Evolutionary conservation across 1,139 yeast species (phyloP).

Genomic region (Nadsonia commutata): DNA sequence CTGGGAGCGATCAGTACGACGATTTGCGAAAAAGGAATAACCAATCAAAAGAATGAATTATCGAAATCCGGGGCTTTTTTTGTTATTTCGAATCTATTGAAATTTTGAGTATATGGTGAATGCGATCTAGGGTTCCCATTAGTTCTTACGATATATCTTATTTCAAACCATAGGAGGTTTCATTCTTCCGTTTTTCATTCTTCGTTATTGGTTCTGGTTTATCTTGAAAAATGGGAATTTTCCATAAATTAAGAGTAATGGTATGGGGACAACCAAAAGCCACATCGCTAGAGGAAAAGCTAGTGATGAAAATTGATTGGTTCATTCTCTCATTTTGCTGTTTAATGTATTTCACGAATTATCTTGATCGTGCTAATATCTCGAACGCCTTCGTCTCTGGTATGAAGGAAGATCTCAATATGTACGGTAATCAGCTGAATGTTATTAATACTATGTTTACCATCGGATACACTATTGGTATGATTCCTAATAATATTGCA

Average conservation of each 20-base stretch:
- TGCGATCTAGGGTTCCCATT: not conserved
- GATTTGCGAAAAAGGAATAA: too few species aligned
- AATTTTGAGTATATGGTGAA: not conserved
- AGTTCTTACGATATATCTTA: not conserved
- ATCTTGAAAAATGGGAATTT: not conserved
- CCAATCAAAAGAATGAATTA: not conserved
- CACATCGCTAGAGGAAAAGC: slow-evolving; percentile 7
- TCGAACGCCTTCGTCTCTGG: slow-evolving; percentile 56
- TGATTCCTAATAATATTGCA: slow-evolving; percentile 27
- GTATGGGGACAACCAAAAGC: slow-evolving; percentile 5
- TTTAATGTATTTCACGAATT: slow-evolving; percentile 11
- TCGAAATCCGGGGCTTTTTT: not conserved
- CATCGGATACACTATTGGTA: slow-evolving; percentile 45
- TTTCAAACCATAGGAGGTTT: not conserved
- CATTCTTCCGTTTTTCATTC: too few species aligned
- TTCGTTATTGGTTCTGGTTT: too few species aligned
- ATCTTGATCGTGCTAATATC: slow-evolving; percentile 15
- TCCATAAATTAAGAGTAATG: slow-evolving; percentile 1
- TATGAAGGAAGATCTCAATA: slow-evolving; percentile 40
- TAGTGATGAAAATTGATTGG: slow-evolving; percentile 10
- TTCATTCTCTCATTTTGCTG: slow-evolving; percentile 11
- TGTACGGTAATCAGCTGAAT: slow-evolving; percentile 53
- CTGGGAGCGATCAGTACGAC: too few species aligned
- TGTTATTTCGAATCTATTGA: not conserved
- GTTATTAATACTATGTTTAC: slow-evolving; percentile 44